Evolutionary conservation across 257 asterid genomes (phyloP), one percentile per base, ranked within the genome.

Genomic region (Salvia miltiorrhiza): DNA sequence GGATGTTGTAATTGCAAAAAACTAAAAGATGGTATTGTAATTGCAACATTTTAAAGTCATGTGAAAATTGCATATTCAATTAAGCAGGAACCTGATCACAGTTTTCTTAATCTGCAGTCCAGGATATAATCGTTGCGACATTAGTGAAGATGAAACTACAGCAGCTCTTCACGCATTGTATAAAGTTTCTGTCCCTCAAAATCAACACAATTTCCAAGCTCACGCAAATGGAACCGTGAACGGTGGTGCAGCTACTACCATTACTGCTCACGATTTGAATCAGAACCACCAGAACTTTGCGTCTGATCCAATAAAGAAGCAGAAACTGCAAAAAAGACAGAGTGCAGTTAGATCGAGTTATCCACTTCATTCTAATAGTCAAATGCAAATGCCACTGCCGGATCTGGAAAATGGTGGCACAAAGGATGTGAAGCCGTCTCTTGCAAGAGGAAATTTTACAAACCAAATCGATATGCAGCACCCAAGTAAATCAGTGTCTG

Each of bases 41-140:
- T 37, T 37, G 43, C 43, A 37, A 37, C 2, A 3, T 9, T 9
- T 37, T 37, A 6, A 37, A 37, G 43, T 9, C 43, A 37, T 30
- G 43, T 37, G 13, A 37, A 35, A 37, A 37, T 37, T 37, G 43
- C 43, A 37, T 7, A 37, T 9, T 37, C 43, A 49, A 60, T 28
- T 52, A 66, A 53, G 48, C 73, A 33, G 64, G 74, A 54, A 56
- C 41, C 44, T 75, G 66, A 69, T 61, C 44, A 21, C 21, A 28
- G 10, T 77, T 74, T 69, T 71, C 11, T 71, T 74, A 44, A 52
- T 60, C 66, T 75, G 61, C 88, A 94, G 99, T 84, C 92, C 98
- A 76, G 96, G 96, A 74, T 81, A 87, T 95, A 91, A 92, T 82
- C 75, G 41, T 32, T 94, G 99, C 74, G 85, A 83, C 49, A 54